Base-by-base conservation (phyloP, 352 stramenopile species). In the Phytopythium litorale region DNA sequence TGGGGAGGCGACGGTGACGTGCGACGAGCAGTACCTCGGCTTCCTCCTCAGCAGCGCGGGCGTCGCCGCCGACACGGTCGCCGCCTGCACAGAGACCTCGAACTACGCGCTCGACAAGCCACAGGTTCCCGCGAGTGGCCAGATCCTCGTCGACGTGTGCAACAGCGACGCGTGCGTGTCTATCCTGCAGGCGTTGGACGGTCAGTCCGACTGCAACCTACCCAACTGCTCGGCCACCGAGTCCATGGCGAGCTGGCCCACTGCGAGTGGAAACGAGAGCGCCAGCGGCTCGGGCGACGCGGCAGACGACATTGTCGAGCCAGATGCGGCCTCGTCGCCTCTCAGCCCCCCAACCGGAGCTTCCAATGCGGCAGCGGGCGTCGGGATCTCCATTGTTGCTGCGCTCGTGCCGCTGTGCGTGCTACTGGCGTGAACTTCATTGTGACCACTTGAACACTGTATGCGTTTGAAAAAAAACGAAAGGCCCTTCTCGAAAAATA, bases 71-170 rank as follows among this genome's bases (percentile, higher is more conserved):
- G 38, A 12, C 25, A 25, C 37, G 7, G 21, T 60, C 38, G 37
- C 35, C n/a, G 16, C 38, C 3, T 60, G 54, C 18, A 15, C 32
- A 8, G 21, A 25, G 5, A 23, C 15, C n/a, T 60, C 54, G 4
- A 40, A 19, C 35, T 60, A 51, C 37, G 19, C 37, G 37, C 49
- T 60, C 38, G 5, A 49, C 15, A 5, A 2, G 13, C 54, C 54
- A 21, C 54, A 60, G 28, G 37, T 60, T 1, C 25, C 54, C 30
- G 54, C 54, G 23, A 60, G 1, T 38, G 54, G 37, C 3, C 35
- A 49, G 23, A 38, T 60, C 54, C 54, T 60, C 15, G 18, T 35
- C 21, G 38, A 32, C 25, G 11, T 49, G 35, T 59, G 33, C 38
- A 38, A 23, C 32, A 60, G 38, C 54, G 54, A 60, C n/a, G 19